Conservation (phyloP, 225 moss, liverwort and hornwort genomes). For the Marchantia polymorpha region DNA sequence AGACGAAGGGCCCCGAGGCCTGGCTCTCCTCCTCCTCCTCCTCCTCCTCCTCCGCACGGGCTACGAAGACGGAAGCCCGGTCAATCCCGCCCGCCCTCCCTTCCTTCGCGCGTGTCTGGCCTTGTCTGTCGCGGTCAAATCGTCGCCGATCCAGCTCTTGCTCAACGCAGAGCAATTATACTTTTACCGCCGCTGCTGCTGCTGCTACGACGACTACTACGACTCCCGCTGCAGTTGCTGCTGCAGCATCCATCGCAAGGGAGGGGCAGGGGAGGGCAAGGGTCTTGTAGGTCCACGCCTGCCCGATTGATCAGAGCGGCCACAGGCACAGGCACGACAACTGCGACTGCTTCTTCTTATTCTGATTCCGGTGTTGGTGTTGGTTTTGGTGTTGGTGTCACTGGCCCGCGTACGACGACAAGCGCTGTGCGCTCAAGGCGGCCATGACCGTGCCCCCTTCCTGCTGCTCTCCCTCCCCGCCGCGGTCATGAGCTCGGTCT, state of each 20-base stretch:
- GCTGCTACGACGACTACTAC: neutral
- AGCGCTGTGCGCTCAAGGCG: neutral
- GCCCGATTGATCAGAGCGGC: neutral
- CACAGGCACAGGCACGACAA: neutral
- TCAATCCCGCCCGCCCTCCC: neutral
- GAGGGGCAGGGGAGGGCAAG: neutral
- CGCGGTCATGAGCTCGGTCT: neutral
- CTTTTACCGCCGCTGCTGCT: too few species aligned
- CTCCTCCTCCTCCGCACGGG: conserved; percentile 1
- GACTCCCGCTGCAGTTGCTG: neutral
- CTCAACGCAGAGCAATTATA: neutral
- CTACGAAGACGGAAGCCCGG: neutral
- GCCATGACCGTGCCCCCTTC: neutral
- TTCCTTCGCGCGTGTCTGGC: too few species aligned
- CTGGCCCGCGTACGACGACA: neutral
- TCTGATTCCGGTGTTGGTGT: too few species aligned
- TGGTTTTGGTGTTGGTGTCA: too few species aligned
- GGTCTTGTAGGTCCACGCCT: neutral
- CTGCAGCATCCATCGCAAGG: neutral
- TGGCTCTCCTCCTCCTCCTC: neutral
- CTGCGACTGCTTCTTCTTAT: neutral
- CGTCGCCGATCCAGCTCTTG: neutral
- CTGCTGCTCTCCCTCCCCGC: neutral
- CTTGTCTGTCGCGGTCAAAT: neutral
- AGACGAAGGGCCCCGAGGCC: neutral